These are phyloP conservation scores for Apiospora sp. DNA, from an alignment of 2,329 filamentous ascomycete genomes.

Conservation along the genomic window DNA sequence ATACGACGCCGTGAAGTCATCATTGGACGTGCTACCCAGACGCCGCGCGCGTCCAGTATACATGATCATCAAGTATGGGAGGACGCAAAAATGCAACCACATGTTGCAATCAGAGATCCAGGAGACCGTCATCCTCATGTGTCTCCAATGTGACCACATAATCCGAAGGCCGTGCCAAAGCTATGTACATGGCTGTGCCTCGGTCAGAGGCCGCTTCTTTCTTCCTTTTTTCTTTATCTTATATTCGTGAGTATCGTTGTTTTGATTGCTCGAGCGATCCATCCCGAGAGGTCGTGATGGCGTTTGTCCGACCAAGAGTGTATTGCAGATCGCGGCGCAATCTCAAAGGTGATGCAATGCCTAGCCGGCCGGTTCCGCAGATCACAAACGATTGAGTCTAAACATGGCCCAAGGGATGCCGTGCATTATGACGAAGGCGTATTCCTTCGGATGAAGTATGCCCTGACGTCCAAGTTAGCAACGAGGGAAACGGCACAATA, in stretches of 20 bases:
- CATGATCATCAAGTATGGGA: slow-evolving; percentile 15
- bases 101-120: slow-evolving; percentile 16
- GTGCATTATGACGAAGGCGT: slow-evolving; percentile 35
- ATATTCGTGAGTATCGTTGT: background rate
- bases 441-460: slow-evolving; percentile 45
- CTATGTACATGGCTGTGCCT: slow-evolving; percentile 12
- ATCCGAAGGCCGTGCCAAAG: slow-evolving; percentile 13
- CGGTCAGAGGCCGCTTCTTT: background rate
- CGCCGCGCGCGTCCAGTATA: slow-evolving; percentile 19
- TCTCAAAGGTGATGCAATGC: background rate
- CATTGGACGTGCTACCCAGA: slow-evolving; percentile 16
- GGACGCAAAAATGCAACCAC: slow-evolving; percentile 18
- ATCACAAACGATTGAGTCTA: background rate
- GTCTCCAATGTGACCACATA: slow-evolving; percentile 14
- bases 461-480: slow-evolving; percentile 32
- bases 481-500: background rate
- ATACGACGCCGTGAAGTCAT: slow-evolving; percentile 16
- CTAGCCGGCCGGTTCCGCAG: background rate
- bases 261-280: background rate
- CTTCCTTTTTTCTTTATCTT: background rate
- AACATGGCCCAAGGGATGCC: background rate
- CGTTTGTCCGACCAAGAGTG: background rate
- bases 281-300: background rate
- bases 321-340: background rate
- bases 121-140: slow-evolving; percentile 2